A percentile compares a stretch with the other conserved stretches of the same genome.
phyloP scores from a whole-genome alignment of 2,329 filamentous ascomycete species.

The Geoglossum cookeanum region DNA sequence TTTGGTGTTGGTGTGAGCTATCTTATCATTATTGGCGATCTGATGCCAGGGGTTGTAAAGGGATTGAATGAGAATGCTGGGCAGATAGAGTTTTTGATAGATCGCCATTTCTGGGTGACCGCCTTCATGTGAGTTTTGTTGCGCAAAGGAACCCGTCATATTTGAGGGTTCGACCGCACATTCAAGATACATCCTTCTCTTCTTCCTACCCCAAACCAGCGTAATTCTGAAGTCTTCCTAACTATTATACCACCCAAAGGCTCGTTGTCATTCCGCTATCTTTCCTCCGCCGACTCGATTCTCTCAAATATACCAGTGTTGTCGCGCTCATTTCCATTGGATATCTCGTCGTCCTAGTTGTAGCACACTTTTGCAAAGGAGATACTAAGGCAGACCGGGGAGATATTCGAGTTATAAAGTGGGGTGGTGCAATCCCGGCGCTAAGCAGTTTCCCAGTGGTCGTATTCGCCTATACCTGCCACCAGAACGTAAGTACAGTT shows the following conservation, averaged over 20 bases:
- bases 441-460: slow-evolving; percentile 84
- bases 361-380: slow-evolving; percentile 70
- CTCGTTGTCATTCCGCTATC: slow-evolving; percentile 85
- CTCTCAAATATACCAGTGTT: slow-evolving; percentile 90
- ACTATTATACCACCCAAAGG: slow-evolving; percentile 25
- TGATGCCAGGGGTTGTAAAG: slow-evolving; percentile 85
- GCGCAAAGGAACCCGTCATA: neutral
- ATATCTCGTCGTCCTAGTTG: slow-evolving; percentile 79
- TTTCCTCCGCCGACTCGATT: slow-evolving; percentile 79
- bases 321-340: slow-evolving; percentile 82
- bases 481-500: slow-evolving; percentile 59
- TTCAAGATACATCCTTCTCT: neutral
- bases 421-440: slow-evolving; percentile 59
- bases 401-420: slow-evolving; percentile 55
- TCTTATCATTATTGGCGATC: slow-evolving; percentile 92
- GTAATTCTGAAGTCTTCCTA: neutral
- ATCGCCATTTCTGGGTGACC: slow-evolving; percentile 94
- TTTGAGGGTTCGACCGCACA: too few relatives aligned
- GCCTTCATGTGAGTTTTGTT: slow-evolving; percentile 57
- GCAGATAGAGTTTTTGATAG: slow-evolving; percentile 54
- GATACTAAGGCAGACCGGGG: slow-evolving; percentile 59
- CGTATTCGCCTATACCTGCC: slow-evolving; percentile 97
- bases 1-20: slow-evolving; percentile 96
- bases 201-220: neutral
- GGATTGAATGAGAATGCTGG: slow-evolving; percentile 53